Conservation (phyloP, 1,284 basidiomycete species). For the Polyporus tsugae region DNA sequence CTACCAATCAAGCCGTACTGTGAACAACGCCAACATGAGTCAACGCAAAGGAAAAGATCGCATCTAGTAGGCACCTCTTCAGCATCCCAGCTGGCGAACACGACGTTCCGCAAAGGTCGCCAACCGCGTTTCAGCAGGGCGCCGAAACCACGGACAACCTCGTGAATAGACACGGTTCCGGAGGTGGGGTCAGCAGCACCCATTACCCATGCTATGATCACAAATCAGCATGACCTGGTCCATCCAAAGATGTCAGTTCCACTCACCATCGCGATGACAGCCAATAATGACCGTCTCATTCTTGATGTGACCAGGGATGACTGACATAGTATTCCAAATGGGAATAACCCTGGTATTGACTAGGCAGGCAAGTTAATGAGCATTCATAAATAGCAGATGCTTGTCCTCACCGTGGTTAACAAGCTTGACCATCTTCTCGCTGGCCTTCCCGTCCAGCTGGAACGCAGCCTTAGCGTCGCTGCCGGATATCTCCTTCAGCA, state of each 20-base stretch:
- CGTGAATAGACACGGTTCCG: constrained; percentile 87
- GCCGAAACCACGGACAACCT: constrained; percentile 87
- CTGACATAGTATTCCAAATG: constrained; percentile 89
- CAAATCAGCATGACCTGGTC: not conserved
- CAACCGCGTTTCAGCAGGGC: constrained; percentile 78
- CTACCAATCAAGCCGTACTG: constrained; percentile 89
- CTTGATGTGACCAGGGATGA: constrained; percentile 88
- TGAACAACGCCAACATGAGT: not conserved
- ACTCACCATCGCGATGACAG: constrained; percentile 84
- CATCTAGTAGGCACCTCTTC: constrained; percentile 70
- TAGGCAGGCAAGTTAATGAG: constrained; percentile 27
- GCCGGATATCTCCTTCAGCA: constrained; percentile 64
- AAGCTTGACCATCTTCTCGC: constrained; percentile 58
- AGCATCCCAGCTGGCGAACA: constrained; percentile 94
- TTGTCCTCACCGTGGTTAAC: constrained; percentile 65
- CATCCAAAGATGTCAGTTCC: not conserved
- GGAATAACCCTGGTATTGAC: constrained; percentile 85
- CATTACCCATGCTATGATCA: constrained; percentile 53
- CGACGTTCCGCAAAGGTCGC: constrained; percentile 88
- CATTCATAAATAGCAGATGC: not conserved
- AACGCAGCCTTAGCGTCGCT: constrained; percentile 43
- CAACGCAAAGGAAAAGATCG: not conserved
- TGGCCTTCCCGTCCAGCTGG: constrained; percentile 57
- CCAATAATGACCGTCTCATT: constrained; percentile 90
- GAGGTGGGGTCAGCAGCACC: constrained; percentile 89